Conservation (phyloP, 495 filamentous ascomycete genomes). For the Rusavskia elegans region DNA sequence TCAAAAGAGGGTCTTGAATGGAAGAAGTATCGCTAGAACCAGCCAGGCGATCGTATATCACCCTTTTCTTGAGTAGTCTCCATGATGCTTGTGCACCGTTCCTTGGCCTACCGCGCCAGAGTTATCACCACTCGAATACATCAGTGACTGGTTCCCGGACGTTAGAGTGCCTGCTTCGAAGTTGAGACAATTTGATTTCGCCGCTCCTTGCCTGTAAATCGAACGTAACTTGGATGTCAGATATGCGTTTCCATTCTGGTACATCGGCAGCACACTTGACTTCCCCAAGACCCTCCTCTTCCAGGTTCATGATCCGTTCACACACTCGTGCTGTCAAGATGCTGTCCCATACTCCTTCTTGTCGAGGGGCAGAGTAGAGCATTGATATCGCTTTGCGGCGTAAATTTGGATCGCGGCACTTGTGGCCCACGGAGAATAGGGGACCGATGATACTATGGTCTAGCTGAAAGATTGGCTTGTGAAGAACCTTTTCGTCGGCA, state of each 20-base stretch:
- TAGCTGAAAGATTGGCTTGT: conserved; percentile 12
- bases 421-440: conserved; percentile 39
- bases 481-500: no score
- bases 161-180: not conserved
- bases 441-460: conserved; percentile 38
- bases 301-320: conserved; percentile 36
- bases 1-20: no score
- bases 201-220: conserved; percentile 4
- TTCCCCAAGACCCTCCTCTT: conserved; percentile 32
- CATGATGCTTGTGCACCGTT: no score
- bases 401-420: conserved; percentile 39
- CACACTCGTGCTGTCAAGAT: conserved; percentile 35
- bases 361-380: conserved; percentile 32
- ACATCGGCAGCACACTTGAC: conserved; percentile 12
- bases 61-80: no score
- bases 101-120: not conserved
- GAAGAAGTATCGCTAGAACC: no score
- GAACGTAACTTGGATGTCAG: conserved; percentile 7
- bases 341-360: conserved; percentile 52
- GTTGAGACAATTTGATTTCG: not conserved
- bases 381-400: conserved; percentile 39
- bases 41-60: no score
- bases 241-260: conserved; percentile 8
- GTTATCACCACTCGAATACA: not conserved
- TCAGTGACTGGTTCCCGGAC: not conserved